Conservation (phyloP, 176 grass and related monocot species). For the Thinopyrum elongatum region DNA sequence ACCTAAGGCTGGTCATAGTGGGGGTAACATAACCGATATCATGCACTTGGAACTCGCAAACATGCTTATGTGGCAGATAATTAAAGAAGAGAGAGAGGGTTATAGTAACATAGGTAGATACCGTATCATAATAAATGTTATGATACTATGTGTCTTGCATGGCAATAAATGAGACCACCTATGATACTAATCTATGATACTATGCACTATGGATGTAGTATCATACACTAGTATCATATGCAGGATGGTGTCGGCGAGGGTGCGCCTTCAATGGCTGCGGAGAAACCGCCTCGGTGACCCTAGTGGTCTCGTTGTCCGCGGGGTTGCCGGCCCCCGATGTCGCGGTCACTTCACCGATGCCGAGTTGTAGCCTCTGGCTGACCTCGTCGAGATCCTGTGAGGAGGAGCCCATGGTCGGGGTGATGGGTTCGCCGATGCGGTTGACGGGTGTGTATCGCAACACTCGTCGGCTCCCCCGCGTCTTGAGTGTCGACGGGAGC, state of each 20-base stretch:
- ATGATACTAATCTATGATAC: too few species aligned
- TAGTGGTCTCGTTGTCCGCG: neutral
- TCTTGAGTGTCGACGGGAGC: constrained; percentile 47
- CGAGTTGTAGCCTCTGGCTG: constrained; percentile 29
- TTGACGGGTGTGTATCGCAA: constrained; percentile 39
- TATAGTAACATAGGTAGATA: too few species aligned
- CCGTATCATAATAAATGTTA: too few species aligned
- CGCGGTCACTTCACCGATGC: constrained; percentile 33
- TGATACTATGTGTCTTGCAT: too few species aligned
- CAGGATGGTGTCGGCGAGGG: constrained; percentile 21
- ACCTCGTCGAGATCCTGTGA: constrained; percentile 30
- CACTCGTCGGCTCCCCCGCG: constrained; percentile 51
- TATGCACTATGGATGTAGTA: too few species aligned
- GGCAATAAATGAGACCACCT: too few species aligned
- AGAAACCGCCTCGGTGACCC: neutral
- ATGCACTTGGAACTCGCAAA: too few species aligned
- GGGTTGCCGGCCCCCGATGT: neutral
- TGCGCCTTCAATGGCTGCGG: constrained; percentile 52
- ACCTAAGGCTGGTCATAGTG: too few species aligned
- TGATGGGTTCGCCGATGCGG: constrained; percentile 26
- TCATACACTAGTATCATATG: too few species aligned
- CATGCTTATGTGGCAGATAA: too few species aligned
- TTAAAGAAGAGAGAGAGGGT: too few species aligned
- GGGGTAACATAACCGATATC: too few species aligned
- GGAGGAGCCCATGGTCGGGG: constrained; percentile 15